Conservation (phyloP, 2,329 filamentous ascomycete genomes). For the Diaporthe batatas region DNA sequence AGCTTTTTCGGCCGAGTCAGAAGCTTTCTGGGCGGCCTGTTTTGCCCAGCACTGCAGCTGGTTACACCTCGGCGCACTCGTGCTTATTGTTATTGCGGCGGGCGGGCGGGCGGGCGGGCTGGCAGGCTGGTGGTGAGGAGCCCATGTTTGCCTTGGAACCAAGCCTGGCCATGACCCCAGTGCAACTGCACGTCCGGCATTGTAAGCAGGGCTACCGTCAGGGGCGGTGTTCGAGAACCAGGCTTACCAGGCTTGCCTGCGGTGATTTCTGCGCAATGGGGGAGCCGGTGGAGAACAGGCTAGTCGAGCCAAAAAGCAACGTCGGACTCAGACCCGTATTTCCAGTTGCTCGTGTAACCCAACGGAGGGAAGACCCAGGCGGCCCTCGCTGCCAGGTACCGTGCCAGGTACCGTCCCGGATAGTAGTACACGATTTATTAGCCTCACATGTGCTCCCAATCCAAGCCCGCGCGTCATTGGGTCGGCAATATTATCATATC, state of each 20-base stretch:
- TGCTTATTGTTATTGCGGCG: background rate
- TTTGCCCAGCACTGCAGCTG: slow-evolving; percentile 15
- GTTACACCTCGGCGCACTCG: slow-evolving; percentile 11
- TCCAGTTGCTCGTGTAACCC: slow-evolving; percentile 16
- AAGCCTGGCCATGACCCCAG: slow-evolving; percentile 27
- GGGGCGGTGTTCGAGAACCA: slow-evolving; percentile 33
- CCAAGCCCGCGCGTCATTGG: slow-evolving; percentile 13
- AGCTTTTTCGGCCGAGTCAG: slow-evolving; percentile 35
- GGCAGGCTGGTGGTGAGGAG: slow-evolving; percentile 14
- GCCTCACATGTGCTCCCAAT: slow-evolving; percentile 19
- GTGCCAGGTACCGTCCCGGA: background rate
- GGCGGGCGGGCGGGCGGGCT: background rate
- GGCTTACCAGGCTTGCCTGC: slow-evolving; percentile 36
- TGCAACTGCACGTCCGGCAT: slow-evolving; percentile 18
- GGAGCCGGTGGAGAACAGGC: slow-evolving; percentile 31
- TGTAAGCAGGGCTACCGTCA: slow-evolving; percentile 36
- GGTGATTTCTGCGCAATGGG: slow-evolving; percentile 34
- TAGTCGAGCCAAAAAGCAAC: slow-evolving; percentile 14
- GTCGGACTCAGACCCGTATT: slow-evolving; percentile 33
- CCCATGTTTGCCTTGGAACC: background rate
- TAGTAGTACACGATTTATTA: slow-evolving; percentile 27
- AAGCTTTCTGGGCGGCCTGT: background rate
- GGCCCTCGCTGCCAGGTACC: background rate
- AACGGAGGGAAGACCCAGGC: slow-evolving; percentile 22
- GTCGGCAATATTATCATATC: background rate